Conservation (phyloP, 768 basidiomycete genomes). For the Termitomyces sp. region DNA sequence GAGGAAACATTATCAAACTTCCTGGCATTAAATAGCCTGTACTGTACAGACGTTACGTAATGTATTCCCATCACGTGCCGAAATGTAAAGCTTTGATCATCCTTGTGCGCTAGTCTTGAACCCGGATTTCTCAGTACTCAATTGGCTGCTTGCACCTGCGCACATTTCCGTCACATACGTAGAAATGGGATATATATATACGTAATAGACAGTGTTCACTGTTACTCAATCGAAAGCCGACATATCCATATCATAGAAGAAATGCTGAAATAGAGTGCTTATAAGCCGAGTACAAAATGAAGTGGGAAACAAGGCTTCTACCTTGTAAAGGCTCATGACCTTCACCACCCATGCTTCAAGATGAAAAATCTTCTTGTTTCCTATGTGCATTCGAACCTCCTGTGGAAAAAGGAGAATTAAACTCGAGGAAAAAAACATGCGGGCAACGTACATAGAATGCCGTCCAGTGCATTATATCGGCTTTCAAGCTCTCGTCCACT, state of each 20-base stretch:
- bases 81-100: too few relatives aligned
- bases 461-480: conserved; percentile 97
- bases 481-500: conserved; percentile 87
- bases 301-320: conserved; percentile 18
- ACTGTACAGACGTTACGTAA: conserved; percentile 39
- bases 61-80: conserved; percentile 28
- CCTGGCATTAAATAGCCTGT: conserved; percentile 16
- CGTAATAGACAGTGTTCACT: background rate
- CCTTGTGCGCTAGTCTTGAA: too few relatives aligned
- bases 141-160: background rate
- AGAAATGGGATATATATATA: background rate
- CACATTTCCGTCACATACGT: background rate
- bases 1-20: conserved; percentile 16
- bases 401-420: conserved; percentile 24
- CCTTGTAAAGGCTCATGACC: conserved; percentile 90
- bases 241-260: conserved; percentile 61
- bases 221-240: conserved; percentile 45
- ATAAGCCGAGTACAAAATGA: background rate
- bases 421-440: background rate
- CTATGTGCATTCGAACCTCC: conserved; percentile 96
- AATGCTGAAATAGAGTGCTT: conserved; percentile 38
- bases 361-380: conserved; percentile 87
- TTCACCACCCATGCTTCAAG: conserved; percentile 98
- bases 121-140: background rate
- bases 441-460: conserved; percentile 78